Conservation (phyloP, 345 rosid species). For the Hirschfeldia incana region DNA sequence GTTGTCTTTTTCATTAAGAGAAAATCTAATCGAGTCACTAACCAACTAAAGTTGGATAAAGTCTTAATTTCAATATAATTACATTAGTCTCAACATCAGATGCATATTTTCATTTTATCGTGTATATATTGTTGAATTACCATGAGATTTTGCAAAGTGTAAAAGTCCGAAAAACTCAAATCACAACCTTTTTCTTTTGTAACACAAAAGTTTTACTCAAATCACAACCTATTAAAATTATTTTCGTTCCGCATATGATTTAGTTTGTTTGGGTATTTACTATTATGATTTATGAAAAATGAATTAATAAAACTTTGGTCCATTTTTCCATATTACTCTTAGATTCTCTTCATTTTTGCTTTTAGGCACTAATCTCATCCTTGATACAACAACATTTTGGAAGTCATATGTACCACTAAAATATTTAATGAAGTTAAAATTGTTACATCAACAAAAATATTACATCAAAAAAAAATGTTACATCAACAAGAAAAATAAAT, state of each 20-base stretch:
- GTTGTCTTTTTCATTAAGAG: background rate
- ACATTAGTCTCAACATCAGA: background rate
- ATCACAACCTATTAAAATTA: too few species aligned
- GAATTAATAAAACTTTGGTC: background rate
- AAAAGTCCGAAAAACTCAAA: background rate
- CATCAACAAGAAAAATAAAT: background rate
- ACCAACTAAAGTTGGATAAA: background rate
- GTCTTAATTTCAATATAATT: background rate
- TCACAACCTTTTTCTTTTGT: too few species aligned
- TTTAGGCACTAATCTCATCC: background rate
- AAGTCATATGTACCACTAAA: background rate
- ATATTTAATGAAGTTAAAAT: background rate
- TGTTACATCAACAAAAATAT: background rate
- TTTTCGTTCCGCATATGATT: background rate
- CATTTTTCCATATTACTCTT: background rate
- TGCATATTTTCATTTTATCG: background rate
- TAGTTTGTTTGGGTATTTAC: background rate
- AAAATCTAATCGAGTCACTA: background rate
- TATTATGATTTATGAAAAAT: too few species aligned
- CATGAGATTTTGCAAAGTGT: too few species aligned
- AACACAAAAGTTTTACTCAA: background rate
- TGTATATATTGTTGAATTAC: too few species aligned
- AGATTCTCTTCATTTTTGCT: background rate
- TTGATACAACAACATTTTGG: background rate
- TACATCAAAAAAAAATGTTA: background rate